Conservation (phyloP, 2,329 filamentous ascomycete genomes). For the Pseudonectria foliicola region DNA sequence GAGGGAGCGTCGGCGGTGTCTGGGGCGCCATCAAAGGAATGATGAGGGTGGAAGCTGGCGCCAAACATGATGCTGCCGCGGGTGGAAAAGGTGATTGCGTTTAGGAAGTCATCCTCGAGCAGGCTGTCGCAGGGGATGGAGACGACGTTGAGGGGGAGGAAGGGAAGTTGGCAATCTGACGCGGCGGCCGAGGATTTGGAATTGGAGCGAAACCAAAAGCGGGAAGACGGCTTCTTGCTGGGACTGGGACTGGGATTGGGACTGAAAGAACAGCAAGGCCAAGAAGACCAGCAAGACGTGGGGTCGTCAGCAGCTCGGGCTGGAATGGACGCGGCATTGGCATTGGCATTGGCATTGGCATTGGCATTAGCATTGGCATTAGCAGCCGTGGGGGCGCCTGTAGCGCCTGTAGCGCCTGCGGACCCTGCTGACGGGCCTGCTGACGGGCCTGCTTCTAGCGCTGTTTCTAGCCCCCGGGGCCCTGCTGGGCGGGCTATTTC, state of each 20-base stretch:
- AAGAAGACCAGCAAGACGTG: too few species aligned
- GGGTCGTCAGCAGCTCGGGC: too few species aligned
- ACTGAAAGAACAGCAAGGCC: too few species aligned
- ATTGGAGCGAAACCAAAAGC: slow-evolving; percentile 20
- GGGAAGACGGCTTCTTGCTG: slow-evolving; percentile 15
- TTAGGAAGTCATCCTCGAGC: slow-evolving; percentile 52
- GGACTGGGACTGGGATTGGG: too few species aligned
- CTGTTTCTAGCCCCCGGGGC: too few species aligned
- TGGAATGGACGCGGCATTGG: too few species aligned
- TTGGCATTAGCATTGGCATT: slow-evolving; percentile 13
- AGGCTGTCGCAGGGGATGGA: slow-evolving; percentile 49
- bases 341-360: slow-evolving; percentile 8
- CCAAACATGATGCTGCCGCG: slow-evolving; percentile 58
- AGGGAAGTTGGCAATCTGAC: slow-evolving; percentile 27
- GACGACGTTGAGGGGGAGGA: slow-evolving; percentile 48
- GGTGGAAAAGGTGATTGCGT: slow-evolving; percentile 52
- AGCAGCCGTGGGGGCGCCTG: slow-evolving; percentile 8
- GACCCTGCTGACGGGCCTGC: background rate
- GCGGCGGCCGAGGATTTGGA: slow-evolving; percentile 18
- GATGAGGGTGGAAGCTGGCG: slow-evolving; percentile 25
- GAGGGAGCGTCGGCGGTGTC: too few species aligned
- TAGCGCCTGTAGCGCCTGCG: background rate
- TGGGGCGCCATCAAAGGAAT: too few species aligned
- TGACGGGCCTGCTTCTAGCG: too few species aligned
- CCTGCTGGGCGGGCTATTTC: too few species aligned